Percentiles rank a stretch among this genome's conserved stretches.
Conservation (phyloP, 306 rosid genomes). For the Medicago truncatula region DNA sequence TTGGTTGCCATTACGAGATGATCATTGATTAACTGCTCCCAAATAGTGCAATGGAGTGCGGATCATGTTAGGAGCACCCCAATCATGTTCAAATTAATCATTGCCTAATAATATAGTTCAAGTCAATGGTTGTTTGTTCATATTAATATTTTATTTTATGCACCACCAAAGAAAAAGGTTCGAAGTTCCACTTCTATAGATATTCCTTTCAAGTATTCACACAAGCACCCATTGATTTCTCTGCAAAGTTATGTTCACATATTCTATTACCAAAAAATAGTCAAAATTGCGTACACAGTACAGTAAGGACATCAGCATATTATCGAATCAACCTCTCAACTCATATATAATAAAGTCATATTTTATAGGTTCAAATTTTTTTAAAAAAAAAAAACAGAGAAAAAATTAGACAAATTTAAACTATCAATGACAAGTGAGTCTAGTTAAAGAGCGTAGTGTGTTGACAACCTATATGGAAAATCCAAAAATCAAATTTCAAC, state of each 20-base stretch:
- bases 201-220: slow-evolving; percentile 15
- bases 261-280: slow-evolving; percentile 8
- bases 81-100: slow-evolving; percentile 36
- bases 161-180: slow-evolving; percentile 14
- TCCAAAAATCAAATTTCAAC: too few species aligned
- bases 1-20: slow-evolving; percentile 26
- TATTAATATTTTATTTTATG: slow-evolving; percentile 14
- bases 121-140: slow-evolving; percentile 40
- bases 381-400: too few species aligned
- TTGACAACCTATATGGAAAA: too few species aligned
- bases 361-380: too few species aligned
- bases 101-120: slow-evolving; percentile 21
- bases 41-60: slow-evolving; percentile 49
- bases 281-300: slow-evolving; percentile 1
- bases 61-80: slow-evolving; percentile 49
- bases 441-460: neutral
- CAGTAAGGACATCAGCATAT: neutral
- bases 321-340: neutral
- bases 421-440: neutral
- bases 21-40: slow-evolving; percentile 36
- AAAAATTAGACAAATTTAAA: too few species aligned
- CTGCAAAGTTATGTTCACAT: neutral
- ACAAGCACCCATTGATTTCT: slow-evolving; percentile 8
- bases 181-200: slow-evolving; percentile 9
- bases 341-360: neutral